A percentile compares a stretch with the other conserved stretches of the same genome.
Conservation (phyloP, 495 filamentous ascomycete species). For the Niebla homalea region DNA sequence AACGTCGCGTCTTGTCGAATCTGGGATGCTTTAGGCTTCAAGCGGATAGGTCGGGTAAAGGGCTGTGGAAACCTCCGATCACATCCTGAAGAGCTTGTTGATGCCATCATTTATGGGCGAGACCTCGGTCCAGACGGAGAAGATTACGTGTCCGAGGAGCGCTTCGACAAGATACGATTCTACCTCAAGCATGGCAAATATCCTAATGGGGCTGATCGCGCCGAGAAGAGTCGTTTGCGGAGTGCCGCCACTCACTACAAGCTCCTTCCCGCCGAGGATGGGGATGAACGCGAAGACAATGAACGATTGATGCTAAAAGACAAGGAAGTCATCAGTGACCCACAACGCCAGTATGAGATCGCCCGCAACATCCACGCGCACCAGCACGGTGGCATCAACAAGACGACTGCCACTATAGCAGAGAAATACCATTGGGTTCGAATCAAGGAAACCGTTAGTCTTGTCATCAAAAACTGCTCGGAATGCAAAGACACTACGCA, state of each 20-base stretch:
- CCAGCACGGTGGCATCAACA: constrained; percentile 93
- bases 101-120: constrained; percentile 93
- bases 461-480: constrained; percentile 82
- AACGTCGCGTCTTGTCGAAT: constrained; percentile 90
- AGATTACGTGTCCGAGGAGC: constrained; percentile 86
- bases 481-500: constrained; percentile 69
- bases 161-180: constrained; percentile 96
- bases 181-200: constrained; percentile 94
- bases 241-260: constrained; percentile 95
- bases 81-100: constrained; percentile 65
- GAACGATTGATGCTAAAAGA: constrained; percentile 92
- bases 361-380: constrained; percentile 59
- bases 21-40: constrained; percentile 97
- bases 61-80: constrained; percentile 75
- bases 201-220: constrained; percentile 81
- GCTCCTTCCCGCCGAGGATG: constrained; percentile 40
- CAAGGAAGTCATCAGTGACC: constrained; percentile 91
- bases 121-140: constrained; percentile 68
- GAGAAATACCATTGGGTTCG: constrained; percentile 96
- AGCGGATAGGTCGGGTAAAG: constrained; percentile 85
- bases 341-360: constrained; percentile 83
- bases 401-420: constrained; percentile 87
- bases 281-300: constrained; percentile 31
- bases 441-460: constrained; percentile 93
- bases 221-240: constrained; percentile 85